Base-by-base conservation (phyloP, 345 rosid genomes). In the Lepidium africanum region DNA sequence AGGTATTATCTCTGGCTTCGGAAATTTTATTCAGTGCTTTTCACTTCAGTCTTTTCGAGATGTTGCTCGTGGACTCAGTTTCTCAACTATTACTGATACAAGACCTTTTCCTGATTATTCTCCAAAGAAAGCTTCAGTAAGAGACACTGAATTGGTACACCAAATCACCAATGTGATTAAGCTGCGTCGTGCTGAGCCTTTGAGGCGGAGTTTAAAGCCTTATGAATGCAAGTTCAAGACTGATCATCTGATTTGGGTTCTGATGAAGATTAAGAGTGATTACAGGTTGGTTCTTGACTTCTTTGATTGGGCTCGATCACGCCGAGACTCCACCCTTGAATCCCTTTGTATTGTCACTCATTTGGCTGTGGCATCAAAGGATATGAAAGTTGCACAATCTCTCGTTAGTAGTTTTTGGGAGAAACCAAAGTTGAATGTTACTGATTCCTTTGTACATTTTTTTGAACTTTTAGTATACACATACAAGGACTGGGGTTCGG, bases 91-190 rank as follows among this genome's bases (percentile, higher is more conserved):
- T 11, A 48, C 68, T 25, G 76, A 68, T 32, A 38, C 76, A 40
- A 94, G 99, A 63, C 97, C 95, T 14, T 94, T 94, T 70, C 97
- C 95, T 21, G 83, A 85, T 81, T 94, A 87, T 76, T 87, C 92
- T 27, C 91, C 96, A 0, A 90, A 88, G 82, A 87, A 85, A 59
- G 85, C 95, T 52, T 74, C 91, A 42, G 70, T 88, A 23, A 81
- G 52, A 67, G 96, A 94, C 71, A 77, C 92, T 35, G 96, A 94
- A 54, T 75, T 88, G 30, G 85, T 94, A 46, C 73, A 79, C 65
- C 96, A 89, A 63, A 82, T 94, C 76, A 82, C 90, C 33, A 81
- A 80, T 57, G 81, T 86, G 33, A 74, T 94, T 45, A 94, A 81
- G 84, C 73, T 86, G 38, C 88, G 85, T 15, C 86, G 81, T 2